A percentile compares a stretch with the other conserved stretches of the same genome.
Evolutionary conservation across 805 yeast species (phyloP).

Genomic region (Wickerhamiella australiensis): DNA sequence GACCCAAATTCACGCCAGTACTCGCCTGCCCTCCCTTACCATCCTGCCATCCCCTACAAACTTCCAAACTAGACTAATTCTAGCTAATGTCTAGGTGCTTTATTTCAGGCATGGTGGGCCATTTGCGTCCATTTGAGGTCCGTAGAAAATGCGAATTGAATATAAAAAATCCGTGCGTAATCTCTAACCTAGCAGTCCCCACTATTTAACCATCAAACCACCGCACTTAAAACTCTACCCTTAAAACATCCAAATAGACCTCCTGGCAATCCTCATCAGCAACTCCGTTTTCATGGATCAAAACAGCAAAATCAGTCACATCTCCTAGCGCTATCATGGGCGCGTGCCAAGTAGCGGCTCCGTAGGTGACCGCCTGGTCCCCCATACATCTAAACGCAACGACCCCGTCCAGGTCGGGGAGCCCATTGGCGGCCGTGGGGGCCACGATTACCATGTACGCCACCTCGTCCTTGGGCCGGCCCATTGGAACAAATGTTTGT

Average conservation of each 20-base stretch:
- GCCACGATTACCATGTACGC: slow-evolving; percentile 81
- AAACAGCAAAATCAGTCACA: slow-evolving; percentile 70
- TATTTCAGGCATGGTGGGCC: too few relatives aligned
- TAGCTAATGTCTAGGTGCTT: too few relatives aligned
- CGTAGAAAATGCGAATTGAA: too few relatives aligned
- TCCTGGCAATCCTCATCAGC: slow-evolving; percentile 75
- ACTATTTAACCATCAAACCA: too few relatives aligned
- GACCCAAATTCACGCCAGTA: too few relatives aligned
- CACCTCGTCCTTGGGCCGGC: slow-evolving; percentile 36
- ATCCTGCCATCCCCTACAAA: too few relatives aligned
- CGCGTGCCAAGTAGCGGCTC: slow-evolving; percentile 82
- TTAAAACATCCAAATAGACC: slow-evolving; percentile 46
- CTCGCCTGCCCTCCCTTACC: too few relatives aligned
- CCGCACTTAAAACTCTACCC: slow-evolving; percentile 15
- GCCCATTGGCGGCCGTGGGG: slow-evolving; percentile 26
- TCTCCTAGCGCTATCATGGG: slow-evolving; percentile 82
- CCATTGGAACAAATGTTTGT: slow-evolving; percentile 89
- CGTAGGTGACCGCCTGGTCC: slow-evolving; percentile 82
- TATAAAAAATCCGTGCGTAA: too few relatives aligned
- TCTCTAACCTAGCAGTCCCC: too few relatives aligned
- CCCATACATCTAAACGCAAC: slow-evolving; percentile 68
- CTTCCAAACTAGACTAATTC: too few relatives aligned
- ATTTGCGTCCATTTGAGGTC: too few relatives aligned
- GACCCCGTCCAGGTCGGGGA: slow-evolving; percentile 44
- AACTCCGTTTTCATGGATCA: slow-evolving; percentile 74